These are phyloP conservation scores for Lecanicillium sp. DNA, from an alignment of 2,329 filamentous ascomycete genomes.

Conservation along the genomic window DNA sequence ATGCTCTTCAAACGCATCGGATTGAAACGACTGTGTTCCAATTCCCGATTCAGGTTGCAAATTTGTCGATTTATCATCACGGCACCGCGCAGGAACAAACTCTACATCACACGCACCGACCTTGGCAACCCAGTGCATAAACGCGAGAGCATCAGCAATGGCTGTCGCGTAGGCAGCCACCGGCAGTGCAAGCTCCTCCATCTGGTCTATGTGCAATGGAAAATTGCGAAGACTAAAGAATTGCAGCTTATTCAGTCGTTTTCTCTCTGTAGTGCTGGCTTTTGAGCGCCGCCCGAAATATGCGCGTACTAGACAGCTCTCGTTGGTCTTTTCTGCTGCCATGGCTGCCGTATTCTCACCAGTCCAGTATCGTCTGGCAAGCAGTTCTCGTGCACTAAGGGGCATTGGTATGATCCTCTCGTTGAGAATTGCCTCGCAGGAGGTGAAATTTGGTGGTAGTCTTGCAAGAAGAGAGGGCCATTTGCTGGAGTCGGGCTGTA, in stretches of 20 bases:
- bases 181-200: constrained; percentile 32
- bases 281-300: constrained; percentile 37
- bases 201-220: constrained; percentile 39
- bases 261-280: constrained; percentile 5
- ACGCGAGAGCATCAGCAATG: constrained; percentile 42
- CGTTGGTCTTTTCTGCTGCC: constrained; percentile 20
- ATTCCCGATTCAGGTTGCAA: neutral
- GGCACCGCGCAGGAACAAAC: constrained; percentile 37
- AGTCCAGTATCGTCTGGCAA: constrained; percentile 14
- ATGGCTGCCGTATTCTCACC: constrained; percentile 1
- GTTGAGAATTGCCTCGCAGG: constrained; percentile 20
- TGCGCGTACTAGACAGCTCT: constrained; percentile 39
- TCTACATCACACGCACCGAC: constrained; percentile 47
- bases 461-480: too few species aligned
- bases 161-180: constrained; percentile 25
- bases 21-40: neutral
- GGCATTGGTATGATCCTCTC: constrained; percentile 19
- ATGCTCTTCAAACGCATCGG: constrained; percentile 21
- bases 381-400: constrained; percentile 6
- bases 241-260: neutral
- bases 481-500: too few species aligned
- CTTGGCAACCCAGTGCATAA: constrained; percentile 38
- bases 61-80: too few species aligned
- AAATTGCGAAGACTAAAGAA: constrained; percentile 39
- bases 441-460: too few species aligned